Base-by-base conservation (phyloP, 495 filamentous ascomycete genomes). In the Hypoxylon rickii region DNA sequence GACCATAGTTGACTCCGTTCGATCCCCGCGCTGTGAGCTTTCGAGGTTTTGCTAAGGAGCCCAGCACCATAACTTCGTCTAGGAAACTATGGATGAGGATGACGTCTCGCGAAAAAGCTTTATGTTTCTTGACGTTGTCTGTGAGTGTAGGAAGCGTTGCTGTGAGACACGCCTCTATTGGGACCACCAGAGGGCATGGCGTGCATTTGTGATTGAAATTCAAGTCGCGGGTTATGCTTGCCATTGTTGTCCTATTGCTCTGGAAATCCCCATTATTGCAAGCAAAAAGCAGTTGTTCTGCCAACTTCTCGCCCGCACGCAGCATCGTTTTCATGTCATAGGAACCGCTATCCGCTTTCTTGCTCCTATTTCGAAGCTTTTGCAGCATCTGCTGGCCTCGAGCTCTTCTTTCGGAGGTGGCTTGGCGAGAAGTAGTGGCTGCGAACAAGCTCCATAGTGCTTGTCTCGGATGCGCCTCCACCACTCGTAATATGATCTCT, bases 371-470 rank as follows among this genome's bases (percentile, higher is more conserved):
- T 12, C 69, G 71, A 15, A 83, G 62, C 18, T 70, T 65, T 18
- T 73, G 65, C 5, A 87, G 56, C 12, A 87, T 74, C 29, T 72
- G 70, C 3, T 64, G 61, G 0, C 83, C 87, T 16, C 86, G 76
- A 15, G 57, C 63, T 16, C 73, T 76, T 15, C 87, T 73, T 19
- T 86, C 81, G 2, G 83, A 77, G 12, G 49, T 58, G 3, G 50
- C 44, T 54, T 71, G 63, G 5, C 61, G 69, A 3, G 64, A 64
- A 34, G 83, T 83, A 61, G 89, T 86, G 15, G 96, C 86, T 4
- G 93, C 89, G 44, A 97, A 81, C 10, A 97, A 73, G 54, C 85
- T 89, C 95, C 94, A 99, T 39, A 97, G 70, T n/a, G 92, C 88
- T 71, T 97, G 94, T 62, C 89, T 87, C 2, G 94, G 93, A 67